Percentiles rank a stretch among this genome's conserved stretches.
Conservation (phyloP, 2,329 filamentous ascomycete species). For the Aspergillus terreus region DNA sequence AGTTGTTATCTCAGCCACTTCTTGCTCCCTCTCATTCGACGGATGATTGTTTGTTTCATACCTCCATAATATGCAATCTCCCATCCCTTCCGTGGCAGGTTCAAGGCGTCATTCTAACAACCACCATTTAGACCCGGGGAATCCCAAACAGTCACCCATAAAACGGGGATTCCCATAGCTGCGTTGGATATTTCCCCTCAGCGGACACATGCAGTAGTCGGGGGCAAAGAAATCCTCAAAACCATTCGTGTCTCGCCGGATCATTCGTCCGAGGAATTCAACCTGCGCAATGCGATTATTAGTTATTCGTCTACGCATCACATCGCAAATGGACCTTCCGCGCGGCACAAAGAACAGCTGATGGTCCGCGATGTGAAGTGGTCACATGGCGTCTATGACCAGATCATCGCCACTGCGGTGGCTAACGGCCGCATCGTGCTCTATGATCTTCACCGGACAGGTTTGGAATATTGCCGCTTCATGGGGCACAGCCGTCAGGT, state of each 20-base stretch:
- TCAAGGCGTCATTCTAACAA: slow-evolving; percentile 16
- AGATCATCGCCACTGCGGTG: slow-evolving; percentile 61
- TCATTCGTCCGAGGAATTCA: slow-evolving; percentile 59
- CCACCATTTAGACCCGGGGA: slow-evolving; percentile 39
- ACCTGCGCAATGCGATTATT: slow-evolving; percentile 59
- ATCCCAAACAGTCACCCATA: slow-evolving; percentile 57
- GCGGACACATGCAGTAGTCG: slow-evolving; percentile 61
- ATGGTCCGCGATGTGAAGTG: slow-evolving; percentile 65
- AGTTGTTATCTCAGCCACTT: slow-evolving; percentile 5
- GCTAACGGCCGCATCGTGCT: slow-evolving; percentile 63
- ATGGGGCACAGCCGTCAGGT: slow-evolving; percentile 65
- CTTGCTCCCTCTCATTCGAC: neutral
- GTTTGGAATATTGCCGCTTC: slow-evolving; percentile 58
- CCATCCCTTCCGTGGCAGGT: slow-evolving; percentile 2
- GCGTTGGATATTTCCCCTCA: slow-evolving; percentile 62
- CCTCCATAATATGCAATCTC: slow-evolving; percentile 1
- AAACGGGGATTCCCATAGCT: slow-evolving; percentile 61
- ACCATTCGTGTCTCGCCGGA: slow-evolving; percentile 58
- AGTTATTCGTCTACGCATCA: slow-evolving; percentile 54
- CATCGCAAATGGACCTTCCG: slow-evolving; percentile 40
- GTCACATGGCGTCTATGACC: slow-evolving; percentile 60
- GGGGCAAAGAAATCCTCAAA: slow-evolving; percentile 63
- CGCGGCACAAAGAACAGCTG: slow-evolving; percentile 55
- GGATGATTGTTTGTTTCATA: neutral
- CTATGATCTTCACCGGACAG: slow-evolving; percentile 60